Evolutionary conservation across 257 asterid genomes (phyloP).

Genomic region (Nicotiana benthamiana): DNA sequence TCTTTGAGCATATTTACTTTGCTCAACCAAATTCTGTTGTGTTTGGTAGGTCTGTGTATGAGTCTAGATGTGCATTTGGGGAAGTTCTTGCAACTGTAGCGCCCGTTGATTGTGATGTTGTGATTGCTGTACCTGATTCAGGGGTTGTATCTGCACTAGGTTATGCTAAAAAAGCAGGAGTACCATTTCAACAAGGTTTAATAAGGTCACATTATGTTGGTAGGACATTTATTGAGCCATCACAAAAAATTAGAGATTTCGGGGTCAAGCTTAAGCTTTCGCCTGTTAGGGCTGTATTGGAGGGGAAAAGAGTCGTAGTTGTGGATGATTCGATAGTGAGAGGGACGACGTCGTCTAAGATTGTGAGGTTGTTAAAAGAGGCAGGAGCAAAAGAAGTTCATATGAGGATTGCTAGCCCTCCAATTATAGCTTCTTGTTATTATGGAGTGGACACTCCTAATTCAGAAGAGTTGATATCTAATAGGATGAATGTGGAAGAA

Average conservation of each 20-base stretch:
- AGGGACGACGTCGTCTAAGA: conserved; percentile 82
- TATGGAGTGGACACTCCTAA: conserved; percentile 86
- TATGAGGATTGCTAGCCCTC: conserved; percentile 88
- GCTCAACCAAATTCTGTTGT: conserved; percentile 61
- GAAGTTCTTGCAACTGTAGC: conserved; percentile 56
- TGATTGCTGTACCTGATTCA: conserved; percentile 85
- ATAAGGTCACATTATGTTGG: conserved; percentile 87
- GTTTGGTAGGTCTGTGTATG: conserved; percentile 70
- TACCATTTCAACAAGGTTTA: conserved; percentile 77
- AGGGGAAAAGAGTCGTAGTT: conserved; percentile 87
- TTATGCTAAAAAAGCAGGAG: conserved; percentile 71
- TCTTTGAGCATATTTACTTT: conserved; percentile 80
- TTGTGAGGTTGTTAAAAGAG: conserved; percentile 72
- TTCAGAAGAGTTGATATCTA: conserved; percentile 63
- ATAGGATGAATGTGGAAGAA: conserved; percentile 63
- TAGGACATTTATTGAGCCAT: conserved; percentile 79
- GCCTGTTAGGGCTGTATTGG: conserved; percentile 70
- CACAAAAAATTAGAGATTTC: conserved; percentile 78
- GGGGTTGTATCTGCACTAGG: conserved; percentile 91
- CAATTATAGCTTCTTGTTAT: conserved; percentile 66
- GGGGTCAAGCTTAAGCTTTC: conserved; percentile 83
- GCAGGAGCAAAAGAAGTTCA: conserved; percentile 87
- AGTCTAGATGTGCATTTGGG: conserved; percentile 56
- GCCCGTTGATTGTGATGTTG: conserved; percentile 84
- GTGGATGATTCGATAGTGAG: conserved; percentile 92